Percentiles rank a stretch among this genome's conserved stretches.
Evolutionary conservation across 1,284 basidiomycete genomes (phyloP).

Genomic region (Irpex sp.): DNA sequence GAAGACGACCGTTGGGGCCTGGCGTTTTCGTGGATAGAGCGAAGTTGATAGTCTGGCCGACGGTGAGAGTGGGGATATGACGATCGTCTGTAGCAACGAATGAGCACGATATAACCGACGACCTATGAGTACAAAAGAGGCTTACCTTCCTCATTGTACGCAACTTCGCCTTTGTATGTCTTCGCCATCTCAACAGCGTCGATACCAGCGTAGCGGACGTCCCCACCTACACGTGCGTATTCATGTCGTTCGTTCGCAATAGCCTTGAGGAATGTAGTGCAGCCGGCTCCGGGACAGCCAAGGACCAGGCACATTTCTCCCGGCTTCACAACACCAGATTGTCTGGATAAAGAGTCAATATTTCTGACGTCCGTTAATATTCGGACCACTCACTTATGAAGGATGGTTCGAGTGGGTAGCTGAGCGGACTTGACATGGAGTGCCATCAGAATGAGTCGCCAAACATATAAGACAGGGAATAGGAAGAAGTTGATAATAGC

Average conservation of each 20-base stretch:
- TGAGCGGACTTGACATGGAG: slow-evolving; percentile 47
- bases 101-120: neutral
- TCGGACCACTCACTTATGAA: slow-evolving; percentile 55
- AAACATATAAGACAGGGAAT: slow-evolving; percentile 48
- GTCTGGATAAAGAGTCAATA: slow-evolving; percentile 35
- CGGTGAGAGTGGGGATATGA: slow-evolving; percentile 76
- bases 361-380: no score
- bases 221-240: slow-evolving; percentile 58
- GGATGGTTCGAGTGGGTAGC: slow-evolving; percentile 48
- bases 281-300: slow-evolving; percentile 80
- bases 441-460: slow-evolving; percentile 45
- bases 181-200: slow-evolving; percentile 60
- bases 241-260: slow-evolving; percentile 70
- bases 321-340: slow-evolving; percentile 72
- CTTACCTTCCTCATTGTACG: slow-evolving; percentile 77
- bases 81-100: slow-evolving; percentile 51
- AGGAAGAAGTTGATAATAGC: slow-evolving; percentile 55
- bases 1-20: slow-evolving; percentile 67
- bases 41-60: slow-evolving; percentile 68
- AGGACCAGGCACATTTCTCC: slow-evolving; percentile 64
- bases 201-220: slow-evolving; percentile 75
- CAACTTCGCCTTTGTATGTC: slow-evolving; percentile 78
- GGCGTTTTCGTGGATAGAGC: slow-evolving; percentile 68
- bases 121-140: neutral
- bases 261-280: slow-evolving; percentile 75